A percentile compares a stretch with the other conserved stretches of the same genome.
Conservation (phyloP, 345 rosid genomes). For the Psidium guajava region DNA sequence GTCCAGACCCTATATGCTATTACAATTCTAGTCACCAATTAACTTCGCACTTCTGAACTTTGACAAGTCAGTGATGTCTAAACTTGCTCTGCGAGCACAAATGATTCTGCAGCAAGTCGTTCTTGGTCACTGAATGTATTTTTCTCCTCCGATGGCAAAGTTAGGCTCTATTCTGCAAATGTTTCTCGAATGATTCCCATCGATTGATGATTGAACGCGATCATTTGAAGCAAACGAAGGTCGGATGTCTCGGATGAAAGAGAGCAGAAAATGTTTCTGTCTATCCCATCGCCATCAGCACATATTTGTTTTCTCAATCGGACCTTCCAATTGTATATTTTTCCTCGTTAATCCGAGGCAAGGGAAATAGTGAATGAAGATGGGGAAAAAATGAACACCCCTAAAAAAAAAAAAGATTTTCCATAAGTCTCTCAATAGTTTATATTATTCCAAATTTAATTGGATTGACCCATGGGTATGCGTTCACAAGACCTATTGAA, state of each 20-base stretch:
- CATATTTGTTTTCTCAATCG: background rate
- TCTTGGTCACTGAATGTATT: background rate
- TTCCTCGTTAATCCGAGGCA: background rate
- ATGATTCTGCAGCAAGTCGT: background rate
- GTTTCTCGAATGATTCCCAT: background rate
- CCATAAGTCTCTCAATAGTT: background rate
- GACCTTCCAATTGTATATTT: no score
- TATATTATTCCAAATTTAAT: background rate
- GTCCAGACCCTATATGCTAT: background rate
- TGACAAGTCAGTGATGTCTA: background rate
- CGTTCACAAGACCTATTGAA: background rate
- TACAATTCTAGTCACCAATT: background rate
- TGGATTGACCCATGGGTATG: background rate
- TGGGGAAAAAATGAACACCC: background rate
- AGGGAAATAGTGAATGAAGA: background rate
- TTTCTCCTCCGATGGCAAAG: background rate
- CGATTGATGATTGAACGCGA: background rate
- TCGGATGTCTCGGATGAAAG: background rate
- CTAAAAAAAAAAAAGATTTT: background rate
- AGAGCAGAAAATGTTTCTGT: background rate
- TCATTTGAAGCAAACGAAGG: background rate
- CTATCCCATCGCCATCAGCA: no score
- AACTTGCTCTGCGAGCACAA: background rate
- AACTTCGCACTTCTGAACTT: background rate
- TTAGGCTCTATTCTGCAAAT: background rate